Evolutionary conservation across 1,139 yeast species (phyloP).

Genomic region (Kazachstania sp.): DNA sequence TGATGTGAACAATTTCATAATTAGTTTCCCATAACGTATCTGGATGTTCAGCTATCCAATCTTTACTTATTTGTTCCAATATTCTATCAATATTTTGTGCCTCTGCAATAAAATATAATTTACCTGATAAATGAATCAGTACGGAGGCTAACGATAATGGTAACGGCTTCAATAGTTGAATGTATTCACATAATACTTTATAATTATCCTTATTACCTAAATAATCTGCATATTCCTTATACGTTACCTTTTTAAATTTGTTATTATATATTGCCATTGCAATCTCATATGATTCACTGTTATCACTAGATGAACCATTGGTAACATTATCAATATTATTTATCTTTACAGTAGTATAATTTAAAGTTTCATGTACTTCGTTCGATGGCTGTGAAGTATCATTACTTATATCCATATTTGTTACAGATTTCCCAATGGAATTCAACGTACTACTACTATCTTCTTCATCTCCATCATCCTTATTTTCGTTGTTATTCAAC

Average conservation of each 20-base stretch:
- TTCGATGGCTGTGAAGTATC: not conserved
- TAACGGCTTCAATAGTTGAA: conserved; percentile 26
- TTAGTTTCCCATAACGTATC: conserved; percentile 36
- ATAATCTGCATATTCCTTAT: conserved; percentile 32
- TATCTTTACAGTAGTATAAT: not conserved
- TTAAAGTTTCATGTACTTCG: too few relatives aligned
- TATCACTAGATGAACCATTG: not conserved
- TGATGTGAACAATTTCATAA: conserved; percentile 59
- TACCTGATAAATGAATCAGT: conserved; percentile 53
- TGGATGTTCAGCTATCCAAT: conserved; percentile 39
- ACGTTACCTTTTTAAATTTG: conserved; percentile 21
- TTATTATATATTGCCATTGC: conserved; percentile 31
- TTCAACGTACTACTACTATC: not conserved
- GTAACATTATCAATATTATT: not conserved
- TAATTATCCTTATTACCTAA: conserved; percentile 28
- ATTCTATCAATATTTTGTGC: conserved; percentile 75
- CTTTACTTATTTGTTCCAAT: conserved; percentile 57
- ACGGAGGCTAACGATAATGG: conserved; percentile 42
- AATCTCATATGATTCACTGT: not conserved
- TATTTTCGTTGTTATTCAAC: too few relatives aligned
- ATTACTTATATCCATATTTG: not conserved
- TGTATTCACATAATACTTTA: conserved; percentile 25
- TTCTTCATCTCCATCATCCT: not conserved
- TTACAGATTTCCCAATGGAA: not conserved
- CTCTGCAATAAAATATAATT: conserved; percentile 69